Evolutionary conservation across 164 flowering plant species (phyloP).

Genomic region (Vitis amurensis): DNA sequence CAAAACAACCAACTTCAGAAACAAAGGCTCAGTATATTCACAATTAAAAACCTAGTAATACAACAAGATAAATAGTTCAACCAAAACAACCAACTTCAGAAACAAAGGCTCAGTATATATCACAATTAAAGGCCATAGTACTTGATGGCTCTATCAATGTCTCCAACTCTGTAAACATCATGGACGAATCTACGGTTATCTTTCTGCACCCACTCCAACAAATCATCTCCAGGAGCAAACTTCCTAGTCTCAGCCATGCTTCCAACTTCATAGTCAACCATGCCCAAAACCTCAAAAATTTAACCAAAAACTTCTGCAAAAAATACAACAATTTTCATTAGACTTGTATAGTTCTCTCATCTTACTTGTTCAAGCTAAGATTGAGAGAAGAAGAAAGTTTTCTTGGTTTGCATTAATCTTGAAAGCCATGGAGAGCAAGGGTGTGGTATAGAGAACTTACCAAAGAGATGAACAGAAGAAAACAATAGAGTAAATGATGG

Average conservation of each 20-base stretch:
- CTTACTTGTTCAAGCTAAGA: too few species aligned
- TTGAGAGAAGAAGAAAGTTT: too few species aligned
- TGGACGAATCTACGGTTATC: constrained; percentile 48
- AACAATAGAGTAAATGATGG: too few species aligned
- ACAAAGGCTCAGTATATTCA: too few species aligned
- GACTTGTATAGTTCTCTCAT: background rate
- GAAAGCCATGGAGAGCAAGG: too few species aligned
- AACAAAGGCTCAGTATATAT: too few species aligned
- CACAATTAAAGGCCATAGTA: constrained; percentile 3
- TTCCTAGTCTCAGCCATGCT: constrained; percentile 14
- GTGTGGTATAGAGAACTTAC: too few species aligned
- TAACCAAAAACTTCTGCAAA: background rate
- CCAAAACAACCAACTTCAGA: too few species aligned
- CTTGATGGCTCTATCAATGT: constrained; percentile 53
- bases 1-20: too few species aligned
- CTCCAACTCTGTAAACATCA: constrained; percentile 56
- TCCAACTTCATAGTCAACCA: background rate
- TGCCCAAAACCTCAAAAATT: background rate
- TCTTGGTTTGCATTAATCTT: too few species aligned
- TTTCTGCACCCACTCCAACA: constrained; percentile 45
- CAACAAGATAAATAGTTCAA: background rate
- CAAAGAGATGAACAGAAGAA: too few species aligned
- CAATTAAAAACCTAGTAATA: constrained; percentile 32
- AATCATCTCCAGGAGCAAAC: constrained; percentile 13
- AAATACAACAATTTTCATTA: too few species aligned